A percentile compares a stretch with the other conserved stretches of the same genome.
Conservation (phyloP, 139 green algal genomes). For the Nannochloris sp. region DNA sequence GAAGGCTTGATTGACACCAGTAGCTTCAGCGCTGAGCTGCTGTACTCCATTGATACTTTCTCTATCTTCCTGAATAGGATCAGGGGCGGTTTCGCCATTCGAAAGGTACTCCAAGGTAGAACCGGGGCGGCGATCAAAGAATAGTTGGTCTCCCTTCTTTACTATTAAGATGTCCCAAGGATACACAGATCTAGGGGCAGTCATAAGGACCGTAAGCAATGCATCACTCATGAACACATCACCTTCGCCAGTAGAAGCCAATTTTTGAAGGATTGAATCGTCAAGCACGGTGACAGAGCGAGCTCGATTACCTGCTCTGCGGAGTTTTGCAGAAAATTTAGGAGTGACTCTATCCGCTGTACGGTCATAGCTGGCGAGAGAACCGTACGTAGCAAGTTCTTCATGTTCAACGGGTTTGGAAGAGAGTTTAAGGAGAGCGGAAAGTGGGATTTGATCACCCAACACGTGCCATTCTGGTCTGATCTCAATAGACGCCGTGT, state of each 20-base stretch:
- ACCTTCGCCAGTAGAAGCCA: constrained; percentile 48
- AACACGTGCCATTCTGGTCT: constrained; percentile 87
- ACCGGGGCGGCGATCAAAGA: constrained; percentile 82
- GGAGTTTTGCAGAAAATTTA: constrained; percentile 65
- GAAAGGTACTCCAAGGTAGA: constrained; percentile 82
- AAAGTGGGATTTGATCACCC: constrained; percentile 83
- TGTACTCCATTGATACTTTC: constrained; percentile 90
- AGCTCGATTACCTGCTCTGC: constrained; percentile 54
- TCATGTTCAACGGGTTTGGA: constrained; percentile 41
- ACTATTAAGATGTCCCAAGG: constrained; percentile 82
- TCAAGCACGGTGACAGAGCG: constrained; percentile 73
- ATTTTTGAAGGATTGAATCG: constrained; percentile 78
- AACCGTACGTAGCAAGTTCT: constrained; percentile 50
- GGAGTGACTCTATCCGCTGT: constrained; percentile 79
- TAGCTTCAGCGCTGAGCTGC: constrained; percentile 85
- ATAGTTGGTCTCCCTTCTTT: constrained; percentile 50
- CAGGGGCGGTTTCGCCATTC: constrained; percentile 55
- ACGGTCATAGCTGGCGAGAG: constrained; percentile 88
- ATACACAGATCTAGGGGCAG: constrained; percentile 80
- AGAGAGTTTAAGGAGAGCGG: constrained; percentile 74
- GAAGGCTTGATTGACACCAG: constrained; percentile 89
- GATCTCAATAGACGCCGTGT: constrained; percentile 84
- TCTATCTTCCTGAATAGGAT: constrained; percentile 69
- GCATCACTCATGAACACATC: constrained; percentile 88
- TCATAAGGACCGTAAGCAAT: constrained; percentile 93